Base-by-base conservation (phyloP, 1,284 basidiomycete genomes). In the Ganoderma sinense region DNA sequence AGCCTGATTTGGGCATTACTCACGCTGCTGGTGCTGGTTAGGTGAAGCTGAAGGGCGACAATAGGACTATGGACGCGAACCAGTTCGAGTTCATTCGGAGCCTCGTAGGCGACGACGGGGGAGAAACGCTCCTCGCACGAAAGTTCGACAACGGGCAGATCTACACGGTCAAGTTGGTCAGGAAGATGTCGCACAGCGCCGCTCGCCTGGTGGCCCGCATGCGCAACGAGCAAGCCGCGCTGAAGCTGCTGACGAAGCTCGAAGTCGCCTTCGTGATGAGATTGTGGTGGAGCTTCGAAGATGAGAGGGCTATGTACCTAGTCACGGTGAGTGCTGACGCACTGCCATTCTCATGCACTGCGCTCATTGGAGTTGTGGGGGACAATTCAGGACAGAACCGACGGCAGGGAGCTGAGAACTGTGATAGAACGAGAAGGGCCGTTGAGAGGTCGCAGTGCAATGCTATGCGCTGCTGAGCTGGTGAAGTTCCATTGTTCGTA, bases 221-320 rank as follows among this genome's bases (percentile, higher is more conserved):
- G 5, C 61, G 65, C 41, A 86, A 86, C 1, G 90, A 92, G 77
- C 87, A 91, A 75, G 80, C 82, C 48, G 88, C 93, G n/a, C 78
- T 94, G 61, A 88, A 87, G 72, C 86, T 88, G 77, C 78, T 88
- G 56, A 80, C 80, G 16, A 84, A 85, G 64, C 75, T 83, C 51
- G 78, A 78, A n/a, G 86, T 87, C 67, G 86, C 88, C 0, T 94
- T 93, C 79, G 81, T 92, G 63, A 84, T 88, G 5, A 84, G 83
- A 68, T 82, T 94, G 8, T 84, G 86, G 75, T 91, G 90, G 84
- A 86, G 86, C 41, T 93, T 94, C 76, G 87, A 90, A 64, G 89
- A 91, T 73, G 84, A 85, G 70, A 85, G 89, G 71, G 86, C 88
- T 70, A 84, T 91, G 45, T 91, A 89, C 73, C 78, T 89, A 18